A percentile compares a stretch with the other conserved stretches of the same genome.
These are phyloP conservation scores for Candida orba DNA, from an alignment of 805 yeast genomes.

Conservation along the genomic window DNA sequence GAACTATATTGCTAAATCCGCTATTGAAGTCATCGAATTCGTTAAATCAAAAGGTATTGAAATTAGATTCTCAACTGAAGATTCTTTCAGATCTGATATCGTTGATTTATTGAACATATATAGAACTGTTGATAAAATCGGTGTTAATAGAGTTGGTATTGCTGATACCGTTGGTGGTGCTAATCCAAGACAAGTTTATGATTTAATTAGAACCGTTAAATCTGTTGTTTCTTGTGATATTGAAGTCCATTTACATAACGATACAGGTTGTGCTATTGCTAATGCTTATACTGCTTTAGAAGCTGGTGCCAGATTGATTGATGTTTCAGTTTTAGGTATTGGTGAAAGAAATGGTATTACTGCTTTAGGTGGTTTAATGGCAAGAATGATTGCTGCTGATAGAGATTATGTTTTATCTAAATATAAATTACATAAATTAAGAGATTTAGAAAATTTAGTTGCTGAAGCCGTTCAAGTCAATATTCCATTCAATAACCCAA, in stretches of 20 bases:
- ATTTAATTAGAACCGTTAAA: constrained; percentile 86
- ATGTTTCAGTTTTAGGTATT: constrained; percentile 92
- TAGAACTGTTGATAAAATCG: constrained; percentile 93
- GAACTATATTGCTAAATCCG: constrained; percentile 94
- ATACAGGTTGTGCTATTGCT: constrained; percentile 98
- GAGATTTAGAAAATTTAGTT: constrained; percentile 92
- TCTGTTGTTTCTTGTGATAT: constrained; percentile 94
- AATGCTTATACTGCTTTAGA: constrained; percentile 97
- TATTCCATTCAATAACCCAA: constrained; percentile 96
- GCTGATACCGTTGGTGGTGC: constrained; percentile 99
- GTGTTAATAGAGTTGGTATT: constrained; percentile 97
- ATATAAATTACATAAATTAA: constrained; percentile 90
- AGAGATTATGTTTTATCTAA: constrained; percentile 91
- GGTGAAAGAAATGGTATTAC: constrained; percentile 99
- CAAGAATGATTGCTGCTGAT: constrained; percentile 98
- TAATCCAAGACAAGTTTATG: constrained; percentile 98
- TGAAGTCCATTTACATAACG: constrained; percentile 98
- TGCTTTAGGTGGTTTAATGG: constrained; percentile 97
- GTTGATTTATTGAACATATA: constrained; percentile 93
- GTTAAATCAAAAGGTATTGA: constrained; percentile 96
- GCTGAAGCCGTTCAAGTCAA: constrained; percentile 97
- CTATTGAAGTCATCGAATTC: constrained; percentile 93
- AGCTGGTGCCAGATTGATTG: constrained; percentile 93
- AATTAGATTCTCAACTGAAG: constrained; percentile 95
- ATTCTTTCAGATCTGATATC: constrained; percentile 93